Evolutionary conservation across 2,329 filamentous ascomycete species (phyloP), one percentile per base, ranked within the genome.

Genomic region (Neopestalotiopsis sp.): DNA sequence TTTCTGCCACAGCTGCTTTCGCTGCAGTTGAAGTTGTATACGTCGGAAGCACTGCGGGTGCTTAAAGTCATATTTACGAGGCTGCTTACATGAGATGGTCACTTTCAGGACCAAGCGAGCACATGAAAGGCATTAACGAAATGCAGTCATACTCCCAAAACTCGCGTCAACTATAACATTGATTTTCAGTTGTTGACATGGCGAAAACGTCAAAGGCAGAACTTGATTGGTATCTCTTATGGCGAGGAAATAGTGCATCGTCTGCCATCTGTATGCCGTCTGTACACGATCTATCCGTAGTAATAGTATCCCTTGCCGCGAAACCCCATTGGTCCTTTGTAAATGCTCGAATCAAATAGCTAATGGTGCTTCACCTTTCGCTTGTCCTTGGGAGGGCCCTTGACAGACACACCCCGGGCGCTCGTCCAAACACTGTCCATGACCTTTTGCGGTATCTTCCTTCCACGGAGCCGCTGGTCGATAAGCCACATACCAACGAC

Each of bases 401-500:
- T 69, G 12, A 84, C 79, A 74, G 78, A 80, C 72, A 87, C 78
- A 3, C 83, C 86, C 70, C 81, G 83, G 24, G 85, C 92, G 74
- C 92, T 94, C 38, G 85, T 86, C 93, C 93, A 96, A 5, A 95
- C 91, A 75, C 91, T 94, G 64, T 91, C 89, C 65, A 87, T 87
- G 10, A 95, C 91, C 74, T 87, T 88, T 14, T 87, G 82, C 0
- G 94, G 93, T 24, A 95, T 83, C 83, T 96, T 96, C 69, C 93
- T 83, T 1, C 93, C 94, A 72, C 92, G 89, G n/a, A 96, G 81
- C 70, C 92, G 84, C 83, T 95, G 92, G 78, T 96, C 93, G 45
- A 96, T 88, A 63, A 96, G 81, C 92, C 93, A 96, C 82, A 94
- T 86, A 10, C 93, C 93, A 1, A 95, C 92, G 0, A 96, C 91